Evolutionary conservation across 768 basidiomycete genomes (phyloP).

Genomic region (Chalciporus piperatus): DNA sequence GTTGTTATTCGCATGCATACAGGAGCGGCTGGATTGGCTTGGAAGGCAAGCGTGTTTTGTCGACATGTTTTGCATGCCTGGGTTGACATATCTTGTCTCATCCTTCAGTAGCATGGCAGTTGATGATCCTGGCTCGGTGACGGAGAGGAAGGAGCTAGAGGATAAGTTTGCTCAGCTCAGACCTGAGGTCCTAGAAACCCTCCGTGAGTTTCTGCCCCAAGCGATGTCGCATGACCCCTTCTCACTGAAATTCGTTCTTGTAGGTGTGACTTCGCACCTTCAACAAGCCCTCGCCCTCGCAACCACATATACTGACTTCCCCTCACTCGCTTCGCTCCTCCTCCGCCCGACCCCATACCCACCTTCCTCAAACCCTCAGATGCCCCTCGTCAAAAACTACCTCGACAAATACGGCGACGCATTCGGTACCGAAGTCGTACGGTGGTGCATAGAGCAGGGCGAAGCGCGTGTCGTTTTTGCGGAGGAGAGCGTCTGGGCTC

Average conservation of each 20-base stretch:
- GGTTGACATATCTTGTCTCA: conserved; percentile 1
- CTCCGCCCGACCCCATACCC: conserved; percentile 63
- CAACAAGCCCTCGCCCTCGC: conserved; percentile 78
- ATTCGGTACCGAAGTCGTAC: conserved; percentile 87
- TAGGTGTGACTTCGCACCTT: conserved; percentile 67
- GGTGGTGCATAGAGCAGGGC: conserved; percentile 90
- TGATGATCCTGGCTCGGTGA: conserved; percentile 46
- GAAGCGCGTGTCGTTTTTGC: conserved; percentile 81
- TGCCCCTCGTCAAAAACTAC: conserved; percentile 62
- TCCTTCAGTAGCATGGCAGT: conserved; percentile 43
- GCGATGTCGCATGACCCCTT: background rate
- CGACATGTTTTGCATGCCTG: background rate
- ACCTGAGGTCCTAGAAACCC: conserved; percentile 73
- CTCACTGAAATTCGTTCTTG: background rate
- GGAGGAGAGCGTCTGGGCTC: conserved; percentile 59
- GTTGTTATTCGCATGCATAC: conserved; percentile 60
- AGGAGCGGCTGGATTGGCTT: conserved; percentile 70
- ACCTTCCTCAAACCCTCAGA: conserved; percentile 62
- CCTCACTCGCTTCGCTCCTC: conserved; percentile 80
- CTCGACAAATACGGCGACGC: conserved; percentile 75
- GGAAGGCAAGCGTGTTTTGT: conserved; percentile 40
- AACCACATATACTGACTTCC: conserved; percentile 84
- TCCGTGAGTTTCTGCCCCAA: conserved; percentile 55
- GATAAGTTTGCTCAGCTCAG: conserved; percentile 69
- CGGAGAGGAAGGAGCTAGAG: conserved; percentile 57